phyloP scores from a whole-genome alignment of 2,329 filamentous ascomycete species.

The Fusarium chuoi region DNA sequence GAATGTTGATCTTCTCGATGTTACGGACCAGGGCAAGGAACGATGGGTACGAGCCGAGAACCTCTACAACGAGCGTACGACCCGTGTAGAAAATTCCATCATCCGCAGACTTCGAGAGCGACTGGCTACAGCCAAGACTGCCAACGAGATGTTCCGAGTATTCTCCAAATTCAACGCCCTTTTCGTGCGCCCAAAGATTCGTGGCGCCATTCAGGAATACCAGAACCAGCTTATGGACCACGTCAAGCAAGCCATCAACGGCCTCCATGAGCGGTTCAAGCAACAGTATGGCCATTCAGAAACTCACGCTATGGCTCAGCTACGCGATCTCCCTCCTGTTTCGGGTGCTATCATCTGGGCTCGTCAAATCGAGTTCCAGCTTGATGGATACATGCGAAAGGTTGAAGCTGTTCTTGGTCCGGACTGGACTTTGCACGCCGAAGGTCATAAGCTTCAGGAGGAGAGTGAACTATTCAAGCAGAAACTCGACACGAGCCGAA shows the following conservation, averaged over 20 bases:
- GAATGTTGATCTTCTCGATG: constrained; percentile 94
- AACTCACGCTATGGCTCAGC: constrained; percentile 96
- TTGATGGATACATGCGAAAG: constrained; percentile 97
- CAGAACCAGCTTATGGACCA: constrained; percentile 98
- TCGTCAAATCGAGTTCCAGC: constrained; percentile 93
- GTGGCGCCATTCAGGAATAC: constrained; percentile 96
- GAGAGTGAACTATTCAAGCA: constrained; percentile 95
- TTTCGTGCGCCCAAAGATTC: constrained; percentile 98
- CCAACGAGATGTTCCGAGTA: constrained; percentile 99
- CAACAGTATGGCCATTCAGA: constrained; percentile 99
- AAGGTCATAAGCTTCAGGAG: constrained; percentile 91
- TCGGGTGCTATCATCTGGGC: constrained; percentile 98
- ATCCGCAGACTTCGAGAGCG: constrained; percentile 93
- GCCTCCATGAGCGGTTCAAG: constrained; percentile 96
- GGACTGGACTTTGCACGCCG: constrained; percentile 93
- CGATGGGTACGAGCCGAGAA: constrained; percentile 95
- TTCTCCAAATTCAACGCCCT: constrained; percentile 99
- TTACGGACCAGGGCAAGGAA: constrained; percentile 87
- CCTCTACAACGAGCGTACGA: constrained; percentile 96
- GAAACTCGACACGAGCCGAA: constrained; percentile 92
- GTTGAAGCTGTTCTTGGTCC: constrained; percentile 97
- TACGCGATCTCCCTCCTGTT: constrained; percentile 94
- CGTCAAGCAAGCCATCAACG: constrained; percentile 94
- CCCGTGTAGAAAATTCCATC: constrained; percentile 97
- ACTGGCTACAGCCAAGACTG: constrained; percentile 93